Percentiles rank a stretch among this genome's conserved stretches.
Conservation (phyloP, 2,329 filamentous ascomycete genomes). For the Neurospora sp. region DNA sequence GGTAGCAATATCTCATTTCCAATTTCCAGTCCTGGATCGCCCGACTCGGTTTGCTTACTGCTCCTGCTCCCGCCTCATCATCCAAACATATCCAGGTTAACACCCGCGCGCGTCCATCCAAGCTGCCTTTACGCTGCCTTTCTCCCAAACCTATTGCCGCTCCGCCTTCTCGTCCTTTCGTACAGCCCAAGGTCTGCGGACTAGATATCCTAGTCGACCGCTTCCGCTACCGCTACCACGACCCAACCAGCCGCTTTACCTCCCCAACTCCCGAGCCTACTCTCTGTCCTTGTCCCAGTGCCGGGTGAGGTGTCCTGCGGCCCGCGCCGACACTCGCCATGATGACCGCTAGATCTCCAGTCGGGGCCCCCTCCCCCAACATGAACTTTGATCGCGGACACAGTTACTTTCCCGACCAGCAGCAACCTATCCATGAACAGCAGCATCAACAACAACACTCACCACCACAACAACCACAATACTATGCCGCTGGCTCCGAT, state of each 20-base stretch:
- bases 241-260: background rate
- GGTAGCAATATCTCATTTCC: background rate
- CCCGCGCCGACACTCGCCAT: constrained; percentile 10
- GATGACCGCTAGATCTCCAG: constrained; percentile 14
- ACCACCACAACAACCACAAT: background rate
- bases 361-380: constrained; percentile 11
- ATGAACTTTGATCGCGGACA: constrained; percentile 11
- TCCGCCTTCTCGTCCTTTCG: background rate
- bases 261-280: background rate
- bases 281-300: background rate
- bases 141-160: background rate
- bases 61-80: background rate
- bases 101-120: background rate
- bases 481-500: constrained; percentile 18
- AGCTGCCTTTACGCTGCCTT: background rate
- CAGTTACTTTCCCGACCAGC: constrained; percentile 20
- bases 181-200: background rate
- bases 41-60: background rate
- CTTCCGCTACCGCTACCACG: background rate
- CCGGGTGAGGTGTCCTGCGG: background rate
- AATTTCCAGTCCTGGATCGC: background rate
- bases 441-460: constrained; percentile 7
- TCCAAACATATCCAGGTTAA: background rate
- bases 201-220: background rate
- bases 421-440: constrained; percentile 16